These are phyloP conservation scores for Penicillium corylophilum DNA, from an alignment of 2,329 filamentous ascomycete species.

Conservation along the genomic window DNA sequence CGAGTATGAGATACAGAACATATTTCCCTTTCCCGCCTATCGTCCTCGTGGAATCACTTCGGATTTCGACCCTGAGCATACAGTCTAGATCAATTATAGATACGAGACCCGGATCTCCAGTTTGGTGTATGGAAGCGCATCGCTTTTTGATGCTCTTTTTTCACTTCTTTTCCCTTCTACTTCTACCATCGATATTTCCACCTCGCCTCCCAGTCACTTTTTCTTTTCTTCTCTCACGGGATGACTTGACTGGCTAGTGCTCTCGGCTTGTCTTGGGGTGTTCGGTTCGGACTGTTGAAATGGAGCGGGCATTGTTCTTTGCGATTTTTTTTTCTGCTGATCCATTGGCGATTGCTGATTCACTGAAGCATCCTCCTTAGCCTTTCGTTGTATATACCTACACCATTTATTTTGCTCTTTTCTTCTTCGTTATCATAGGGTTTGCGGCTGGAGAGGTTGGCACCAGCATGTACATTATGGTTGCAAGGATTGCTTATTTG, in stretches of 20 bases:
- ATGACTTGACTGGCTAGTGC: background rate
- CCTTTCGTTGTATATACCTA: constrained; percentile 11
- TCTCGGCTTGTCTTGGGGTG: background rate
- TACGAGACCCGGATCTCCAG: constrained; percentile 15
- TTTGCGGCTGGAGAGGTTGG: background rate
- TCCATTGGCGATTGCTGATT: background rate
- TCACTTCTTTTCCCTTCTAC: background rate
- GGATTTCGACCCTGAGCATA: background rate
- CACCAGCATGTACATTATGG: constrained; percentile 14
- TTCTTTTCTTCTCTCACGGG: background rate
- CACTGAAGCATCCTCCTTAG: constrained; percentile 3
- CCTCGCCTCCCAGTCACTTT: background rate
- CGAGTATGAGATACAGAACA: constrained; percentile 23
- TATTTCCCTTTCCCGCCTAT: constrained; percentile 1
- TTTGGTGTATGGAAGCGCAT: constrained; percentile 13
- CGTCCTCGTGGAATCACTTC: background rate
- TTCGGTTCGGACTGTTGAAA: no score
- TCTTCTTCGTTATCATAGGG: background rate
- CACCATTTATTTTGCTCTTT: constrained; percentile 1
- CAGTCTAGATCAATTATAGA: constrained; percentile 16
- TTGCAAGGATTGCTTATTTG: constrained; percentile 1
- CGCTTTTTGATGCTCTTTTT: constrained; percentile 1
- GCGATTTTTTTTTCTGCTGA: background rate
- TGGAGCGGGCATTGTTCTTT: constrained; percentile 1
- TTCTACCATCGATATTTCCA: background rate